Conservation (phyloP, 805 yeast species). For the Cyberlindnera maclurae region DNA sequence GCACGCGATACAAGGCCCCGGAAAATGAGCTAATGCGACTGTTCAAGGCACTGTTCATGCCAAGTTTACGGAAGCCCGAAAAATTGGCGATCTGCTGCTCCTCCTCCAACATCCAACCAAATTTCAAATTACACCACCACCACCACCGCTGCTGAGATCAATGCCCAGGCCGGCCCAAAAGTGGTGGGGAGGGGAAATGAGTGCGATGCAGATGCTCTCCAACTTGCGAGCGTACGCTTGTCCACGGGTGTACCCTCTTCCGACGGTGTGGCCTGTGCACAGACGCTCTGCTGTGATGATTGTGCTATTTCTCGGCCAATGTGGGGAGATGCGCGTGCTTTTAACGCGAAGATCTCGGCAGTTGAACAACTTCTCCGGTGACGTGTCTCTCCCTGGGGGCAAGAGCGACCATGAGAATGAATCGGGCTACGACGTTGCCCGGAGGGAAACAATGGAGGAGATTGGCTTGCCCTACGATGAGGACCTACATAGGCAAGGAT, state of each 20-base stretch:
- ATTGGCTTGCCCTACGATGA: conserved; percentile 60
- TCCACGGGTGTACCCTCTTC: conserved; percentile 19
- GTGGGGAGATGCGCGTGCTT: conserved; percentile 70
- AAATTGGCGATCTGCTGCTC: background rate
- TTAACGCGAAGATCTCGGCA: conserved; percentile 70
- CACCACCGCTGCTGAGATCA: background rate
- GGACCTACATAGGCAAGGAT: conserved; percentile 38
- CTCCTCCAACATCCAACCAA: no score
- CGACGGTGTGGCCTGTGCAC: conserved; percentile 62
- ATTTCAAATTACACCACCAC: no score
- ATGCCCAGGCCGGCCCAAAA: no score
- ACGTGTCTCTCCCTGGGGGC: conserved; percentile 91
- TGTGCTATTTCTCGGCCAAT: conserved; percentile 61
- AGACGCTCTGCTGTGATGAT: conserved; percentile 79
- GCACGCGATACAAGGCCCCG: no score
- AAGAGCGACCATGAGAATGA: conserved; percentile 69
- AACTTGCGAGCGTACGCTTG: conserved; percentile 15
- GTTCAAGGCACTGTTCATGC: background rate
- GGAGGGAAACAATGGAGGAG: conserved; percentile 84
- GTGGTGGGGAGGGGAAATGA: no score
- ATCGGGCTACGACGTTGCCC: conserved; percentile 62
- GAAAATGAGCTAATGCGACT: background rate
- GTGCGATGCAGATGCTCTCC: conserved; percentile 8
- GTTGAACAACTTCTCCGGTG: conserved; percentile 76
- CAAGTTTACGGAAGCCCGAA: background rate